Conservation (phyloP, 139 green algal species). For the Haematococcus sp. region DNA sequence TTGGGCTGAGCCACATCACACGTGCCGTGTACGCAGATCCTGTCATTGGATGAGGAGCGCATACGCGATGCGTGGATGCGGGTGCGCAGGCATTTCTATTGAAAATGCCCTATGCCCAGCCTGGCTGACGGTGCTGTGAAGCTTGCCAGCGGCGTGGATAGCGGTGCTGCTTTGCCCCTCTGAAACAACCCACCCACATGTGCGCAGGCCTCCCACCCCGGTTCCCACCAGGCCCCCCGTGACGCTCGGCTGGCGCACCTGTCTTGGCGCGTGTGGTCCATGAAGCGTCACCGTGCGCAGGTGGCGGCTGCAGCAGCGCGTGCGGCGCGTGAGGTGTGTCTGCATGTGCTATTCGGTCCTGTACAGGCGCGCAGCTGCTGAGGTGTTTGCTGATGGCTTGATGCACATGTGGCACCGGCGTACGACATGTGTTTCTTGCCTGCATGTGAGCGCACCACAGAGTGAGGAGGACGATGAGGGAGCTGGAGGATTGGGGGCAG, state of each 20-base stretch:
- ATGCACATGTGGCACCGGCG: neutral
- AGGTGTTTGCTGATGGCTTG: too few relatives aligned
- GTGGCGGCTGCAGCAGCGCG: neutral
- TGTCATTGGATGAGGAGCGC: conserved; percentile 68
- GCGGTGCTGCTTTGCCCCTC: too few relatives aligned
- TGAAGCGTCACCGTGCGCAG: conserved; percentile 65
- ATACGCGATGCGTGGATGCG: conserved; percentile 73
- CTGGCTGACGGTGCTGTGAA: too few relatives aligned
- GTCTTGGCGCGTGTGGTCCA: conserved; percentile 82
- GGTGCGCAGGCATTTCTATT: conserved; percentile 27
- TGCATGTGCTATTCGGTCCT: neutral
- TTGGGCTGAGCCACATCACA: too few relatives aligned
- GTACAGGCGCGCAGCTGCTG: neutral
- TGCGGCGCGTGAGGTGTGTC: conserved; percentile 4
- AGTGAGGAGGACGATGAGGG: neutral
- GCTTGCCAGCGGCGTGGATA: too few relatives aligned
- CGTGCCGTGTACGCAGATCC: conserved; percentile 86
- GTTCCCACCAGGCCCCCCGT: conserved; percentile 37
- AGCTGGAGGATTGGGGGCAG: too few relatives aligned
- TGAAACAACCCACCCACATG: too few relatives aligned
- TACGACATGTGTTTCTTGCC: neutral
- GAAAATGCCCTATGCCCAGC: too few relatives aligned
- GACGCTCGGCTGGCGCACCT: conserved; percentile 81
- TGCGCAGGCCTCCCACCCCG: neutral
- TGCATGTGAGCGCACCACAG: neutral